Evolutionary conservation across 305 asterid genomes (phyloP).

Genomic region (Fraxinus xanthoxyloides): DNA sequence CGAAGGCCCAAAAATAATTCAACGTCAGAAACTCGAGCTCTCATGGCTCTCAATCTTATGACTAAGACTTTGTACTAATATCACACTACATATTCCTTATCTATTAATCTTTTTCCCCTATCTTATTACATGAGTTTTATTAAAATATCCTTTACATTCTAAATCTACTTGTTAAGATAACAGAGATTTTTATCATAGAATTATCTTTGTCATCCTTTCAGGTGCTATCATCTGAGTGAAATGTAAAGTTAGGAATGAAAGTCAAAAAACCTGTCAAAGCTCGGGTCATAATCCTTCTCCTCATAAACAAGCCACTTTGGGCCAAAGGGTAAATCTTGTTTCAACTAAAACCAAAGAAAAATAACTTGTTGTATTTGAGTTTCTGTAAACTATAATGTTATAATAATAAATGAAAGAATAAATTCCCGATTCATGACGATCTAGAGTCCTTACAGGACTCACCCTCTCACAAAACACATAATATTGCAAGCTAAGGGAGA

Average conservation of each 20-base stretch:
- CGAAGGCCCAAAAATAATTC: not conserved
- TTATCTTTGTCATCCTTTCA: slow-evolving; percentile 10
- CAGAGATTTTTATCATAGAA: not conserved
- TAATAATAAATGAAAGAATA: not conserved
- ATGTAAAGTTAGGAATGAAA: not conserved
- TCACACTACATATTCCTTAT: not conserved
- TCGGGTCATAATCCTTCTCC: not conserved
- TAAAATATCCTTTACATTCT: not conserved
- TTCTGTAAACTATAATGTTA: slow-evolving; percentile 2
- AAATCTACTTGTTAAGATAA: not conserved
- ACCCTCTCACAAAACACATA: not conserved
- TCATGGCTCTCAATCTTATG: not conserved
- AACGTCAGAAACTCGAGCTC: not conserved
- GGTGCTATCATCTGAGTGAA: not conserved
- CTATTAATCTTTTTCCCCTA: not conserved
- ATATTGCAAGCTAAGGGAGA: not conserved
- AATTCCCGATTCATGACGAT: not conserved
- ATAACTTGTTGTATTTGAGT: not conserved
- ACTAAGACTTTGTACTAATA: not conserved
- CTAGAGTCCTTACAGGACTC: slow-evolving; percentile 4
- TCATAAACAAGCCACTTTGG: not conserved
- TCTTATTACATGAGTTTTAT: not conserved
- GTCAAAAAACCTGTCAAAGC: slow-evolving; percentile 4
- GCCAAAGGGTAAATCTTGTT: slow-evolving; percentile 1
- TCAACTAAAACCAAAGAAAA: not conserved